These are phyloP conservation scores for Rhazya stricta DNA, from an alignment of 257 asterid species.

Conservation along the genomic window DNA sequence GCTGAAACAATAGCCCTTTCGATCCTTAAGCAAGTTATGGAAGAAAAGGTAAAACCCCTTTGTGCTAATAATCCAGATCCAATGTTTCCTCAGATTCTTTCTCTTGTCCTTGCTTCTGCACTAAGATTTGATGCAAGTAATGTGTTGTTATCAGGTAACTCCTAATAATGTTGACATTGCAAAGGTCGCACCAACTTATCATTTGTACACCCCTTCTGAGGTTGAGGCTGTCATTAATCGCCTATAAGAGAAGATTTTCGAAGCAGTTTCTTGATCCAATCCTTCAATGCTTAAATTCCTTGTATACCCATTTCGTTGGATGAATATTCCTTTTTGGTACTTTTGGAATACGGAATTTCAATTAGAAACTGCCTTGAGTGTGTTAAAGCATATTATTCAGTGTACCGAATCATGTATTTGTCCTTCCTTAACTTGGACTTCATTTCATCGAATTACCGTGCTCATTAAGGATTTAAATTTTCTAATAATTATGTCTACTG, in stretches of 20 bases:
- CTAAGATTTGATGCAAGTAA: not conserved
- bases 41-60: constrained; percentile 58
- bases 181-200: constrained; percentile 79
- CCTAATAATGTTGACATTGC: constrained; percentile 91
- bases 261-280: constrained; percentile 9
- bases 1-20: constrained; percentile 85
- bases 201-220: constrained; percentile 73
- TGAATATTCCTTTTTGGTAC: not conserved
- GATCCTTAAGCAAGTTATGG: constrained; percentile 87
- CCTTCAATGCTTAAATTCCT: constrained; percentile 6
- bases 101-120: not conserved
- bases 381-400: not conserved
- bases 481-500: too few relatives aligned
- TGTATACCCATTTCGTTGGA: constrained; percentile 1
- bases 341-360: not conserved
- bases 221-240: constrained; percentile 77
- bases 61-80: not conserved
- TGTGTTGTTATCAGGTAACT: constrained; percentile 53
- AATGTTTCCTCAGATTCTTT: not conserved
- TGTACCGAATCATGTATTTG: too few relatives aligned
- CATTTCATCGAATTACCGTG: not conserved
- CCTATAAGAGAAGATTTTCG: constrained; percentile 37
- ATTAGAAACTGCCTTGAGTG: constrained; percentile 1
- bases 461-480: too few relatives aligned
- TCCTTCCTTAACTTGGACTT: not conserved